These are phyloP conservation scores for Angomonas ambiguus DNA, from an alignment of 208 protist species.

Conservation along the genomic window DNA sequence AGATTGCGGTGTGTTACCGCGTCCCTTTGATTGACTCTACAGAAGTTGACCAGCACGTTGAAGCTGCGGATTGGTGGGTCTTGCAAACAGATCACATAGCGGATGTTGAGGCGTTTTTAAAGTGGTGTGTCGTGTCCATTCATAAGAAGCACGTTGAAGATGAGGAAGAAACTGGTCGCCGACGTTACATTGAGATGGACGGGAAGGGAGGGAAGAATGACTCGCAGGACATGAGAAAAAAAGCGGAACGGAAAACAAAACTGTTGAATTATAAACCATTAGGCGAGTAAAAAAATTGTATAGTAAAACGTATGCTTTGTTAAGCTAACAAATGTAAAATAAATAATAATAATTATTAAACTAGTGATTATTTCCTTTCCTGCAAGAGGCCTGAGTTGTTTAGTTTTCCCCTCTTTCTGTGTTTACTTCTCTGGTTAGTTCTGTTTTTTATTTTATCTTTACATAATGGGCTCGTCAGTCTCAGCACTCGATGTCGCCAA, in stretches of 20 bases:
- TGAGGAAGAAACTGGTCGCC: background rate
- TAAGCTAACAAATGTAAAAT: background rate
- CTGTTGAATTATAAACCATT: background rate
- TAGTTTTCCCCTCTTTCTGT: conserved; percentile 5
- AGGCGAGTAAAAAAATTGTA: background rate
- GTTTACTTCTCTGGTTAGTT: conserved; percentile 11
- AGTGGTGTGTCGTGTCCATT: conserved; percentile 74
- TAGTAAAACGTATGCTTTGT: background rate
- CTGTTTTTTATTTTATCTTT: conserved; percentile 18
- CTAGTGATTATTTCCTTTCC: background rate
- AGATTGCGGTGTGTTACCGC: conserved; percentile 78
- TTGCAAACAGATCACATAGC: conserved; percentile 77
- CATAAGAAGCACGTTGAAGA: conserved; percentile 57
- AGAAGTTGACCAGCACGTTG: conserved; percentile 72
- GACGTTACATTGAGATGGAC: background rate
- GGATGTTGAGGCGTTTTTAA: conserved; percentile 68
- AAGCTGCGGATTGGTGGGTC: conserved; percentile 56
- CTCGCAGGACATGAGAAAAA: background rate
- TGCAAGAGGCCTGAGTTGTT: too few species aligned
- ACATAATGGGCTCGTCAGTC: conserved; percentile 58
- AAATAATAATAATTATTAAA: background rate
- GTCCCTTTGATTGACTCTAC: conserved; percentile 44
- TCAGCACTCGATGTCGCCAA: conserved; percentile 57
- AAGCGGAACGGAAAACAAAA: background rate
- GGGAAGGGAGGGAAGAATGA: background rate